Conservation (phyloP, 2,329 filamentous ascomycete species). For the Rhinocladiella mackenziei region DNA sequence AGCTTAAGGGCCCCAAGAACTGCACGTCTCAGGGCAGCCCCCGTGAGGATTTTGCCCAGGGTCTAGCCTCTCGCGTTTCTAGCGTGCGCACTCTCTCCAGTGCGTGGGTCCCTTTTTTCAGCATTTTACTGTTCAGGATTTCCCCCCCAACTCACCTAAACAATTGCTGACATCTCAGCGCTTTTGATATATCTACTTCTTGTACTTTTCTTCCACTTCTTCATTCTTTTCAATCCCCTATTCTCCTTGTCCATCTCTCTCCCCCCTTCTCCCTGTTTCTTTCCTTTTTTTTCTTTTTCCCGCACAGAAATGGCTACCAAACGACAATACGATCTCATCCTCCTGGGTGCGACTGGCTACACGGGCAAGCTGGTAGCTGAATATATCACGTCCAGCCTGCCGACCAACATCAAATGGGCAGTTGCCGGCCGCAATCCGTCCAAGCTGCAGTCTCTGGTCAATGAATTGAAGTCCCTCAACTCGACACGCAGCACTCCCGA, state of each 20-base stretch:
- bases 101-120: too few species aligned
- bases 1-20: too few species aligned
- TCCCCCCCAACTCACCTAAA: not conserved
- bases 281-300: not conserved
- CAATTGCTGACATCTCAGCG: conserved; percentile 1
- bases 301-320: conserved; percentile 40
- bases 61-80: too few species aligned
- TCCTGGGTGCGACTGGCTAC: conserved; percentile 72
- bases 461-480: conserved; percentile 63
- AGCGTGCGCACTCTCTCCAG: too few species aligned
- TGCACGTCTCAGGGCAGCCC: too few species aligned
- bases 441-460: conserved; percentile 67
- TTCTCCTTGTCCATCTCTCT: not conserved
- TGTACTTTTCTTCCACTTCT: conserved; percentile 8
- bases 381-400: conserved; percentile 66
- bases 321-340: conserved; percentile 60
- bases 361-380: conserved; percentile 75
- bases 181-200: conserved; percentile 1
- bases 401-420: conserved; percentile 80
- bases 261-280: not conserved
- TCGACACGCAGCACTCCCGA: conserved; percentile 67
- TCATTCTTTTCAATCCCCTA: conserved; percentile 5
- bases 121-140: not conserved
- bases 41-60: too few species aligned
- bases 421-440: conserved; percentile 74